Evolutionary conservation across 2,329 filamentous ascomycete species (phyloP), one percentile per base, ranked within the genome.

Genomic region (Colletotrichum graminicola): DNA sequence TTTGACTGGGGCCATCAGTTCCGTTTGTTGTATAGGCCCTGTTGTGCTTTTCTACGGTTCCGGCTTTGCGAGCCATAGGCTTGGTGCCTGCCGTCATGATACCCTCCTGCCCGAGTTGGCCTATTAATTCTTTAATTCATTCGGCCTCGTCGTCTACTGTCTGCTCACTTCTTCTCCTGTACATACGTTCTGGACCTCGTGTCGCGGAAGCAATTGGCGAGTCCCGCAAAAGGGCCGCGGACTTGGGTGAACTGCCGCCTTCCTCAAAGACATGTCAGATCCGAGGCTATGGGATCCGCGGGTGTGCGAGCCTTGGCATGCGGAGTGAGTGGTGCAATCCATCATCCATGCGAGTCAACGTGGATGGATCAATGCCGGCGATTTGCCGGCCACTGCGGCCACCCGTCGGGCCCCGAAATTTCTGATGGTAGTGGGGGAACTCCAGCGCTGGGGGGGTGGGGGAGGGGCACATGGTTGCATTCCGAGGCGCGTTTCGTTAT

Each of bases 31-130:
- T 55, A 68, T 54, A 72, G 45, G 34, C 21, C 23, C 21, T 34
- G 36, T 45, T 34, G 11, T 51, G 39, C 32, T 45, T 49, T 69
- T 64, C 47, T 32, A 32, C 52, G 54, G 26, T 64, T 60, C 36
- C 43, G 59, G 45, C 65, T 41, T 54, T 41, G 66, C 32, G 26
- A 51, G 65, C 65, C 65, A 10, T 26, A 21, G 55, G 36, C 54
- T 64, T 51, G 51, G 64, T 67, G 51, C 52, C 41, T 14, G 45
- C 54, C 41, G 45, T 61, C 65, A 69, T 69, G 69, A 72, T 72
- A 72, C 69, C 69, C 69, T 72, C 59, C 66, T 51, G 36, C 63
- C 69, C 65, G 54, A 69, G 59, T 69, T 18, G n/a, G 18, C n/a
- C 34, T 70, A 12, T 45, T 52, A 52, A 45, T 26, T 39, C 34